Conservation (phyloP, 495 filamentous ascomycete genomes). For the Umbilicaria muhlenbergii region DNA sequence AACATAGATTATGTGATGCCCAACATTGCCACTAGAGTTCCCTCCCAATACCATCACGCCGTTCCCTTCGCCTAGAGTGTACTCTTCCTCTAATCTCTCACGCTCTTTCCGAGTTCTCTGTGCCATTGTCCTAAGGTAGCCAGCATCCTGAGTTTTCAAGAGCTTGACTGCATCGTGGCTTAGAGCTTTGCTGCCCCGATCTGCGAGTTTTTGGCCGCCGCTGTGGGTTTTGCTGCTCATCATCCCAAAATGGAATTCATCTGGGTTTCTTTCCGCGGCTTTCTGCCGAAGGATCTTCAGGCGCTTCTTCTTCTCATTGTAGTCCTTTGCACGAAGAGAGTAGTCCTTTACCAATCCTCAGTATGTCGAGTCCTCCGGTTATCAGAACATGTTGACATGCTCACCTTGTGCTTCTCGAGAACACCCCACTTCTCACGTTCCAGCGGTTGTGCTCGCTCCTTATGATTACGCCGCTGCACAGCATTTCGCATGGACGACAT, state of each 20-base stretch:
- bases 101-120: constrained; percentile 43
- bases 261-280: constrained; percentile 75
- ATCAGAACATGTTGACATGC: constrained; percentile 1
- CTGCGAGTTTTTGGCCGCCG: constrained; percentile 41
- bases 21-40: constrained; percentile 10
- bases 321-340: constrained; percentile 75
- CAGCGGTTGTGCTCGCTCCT: constrained; percentile 73
- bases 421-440: constrained; percentile 73
- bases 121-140: constrained; percentile 60
- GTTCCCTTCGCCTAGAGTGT: constrained; percentile 23
- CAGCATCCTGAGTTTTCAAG: constrained; percentile 91
- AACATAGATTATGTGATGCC: constrained; percentile 41
- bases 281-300: constrained; percentile 66
- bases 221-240: constrained; percentile 48
- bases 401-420: constrained; percentile 75
- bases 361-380: not conserved
- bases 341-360: constrained; percentile 52
- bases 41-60: constrained; percentile 16
- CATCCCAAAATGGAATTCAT: constrained; percentile 96
- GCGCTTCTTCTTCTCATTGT: constrained; percentile 68
- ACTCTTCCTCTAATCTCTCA: constrained; percentile 40
- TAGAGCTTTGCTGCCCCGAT: constrained; percentile 34
- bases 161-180: constrained; percentile 60
- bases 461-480: constrained; percentile 60
- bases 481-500: constrained; percentile 81